A percentile compares a stretch with the other conserved stretches of the same genome.
Conservation (phyloP, 352 stramenopile genomes). For the Pythium pyrilobum region DNA sequence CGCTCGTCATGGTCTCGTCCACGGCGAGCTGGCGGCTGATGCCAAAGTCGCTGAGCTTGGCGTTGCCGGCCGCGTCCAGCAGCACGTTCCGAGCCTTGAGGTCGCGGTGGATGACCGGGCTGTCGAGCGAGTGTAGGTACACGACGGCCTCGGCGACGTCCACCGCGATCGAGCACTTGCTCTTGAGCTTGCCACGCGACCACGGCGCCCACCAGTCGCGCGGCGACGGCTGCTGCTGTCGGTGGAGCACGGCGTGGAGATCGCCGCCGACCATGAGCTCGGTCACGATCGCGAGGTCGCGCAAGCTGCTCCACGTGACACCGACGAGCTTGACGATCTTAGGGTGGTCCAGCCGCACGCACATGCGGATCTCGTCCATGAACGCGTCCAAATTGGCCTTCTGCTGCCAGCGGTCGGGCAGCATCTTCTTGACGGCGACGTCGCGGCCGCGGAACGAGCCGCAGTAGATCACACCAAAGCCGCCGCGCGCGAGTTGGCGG, state of each 20-base stretch:
- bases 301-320: slow-evolving; percentile 21
- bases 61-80: background rate
- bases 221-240: background rate
- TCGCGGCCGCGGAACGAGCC: background rate
- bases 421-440: slow-evolving; percentile 10
- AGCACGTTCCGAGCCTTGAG: slow-evolving; percentile 11
- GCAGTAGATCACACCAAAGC: background rate
- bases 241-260: slow-evolving; percentile 3
- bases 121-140: slow-evolving; percentile 13
- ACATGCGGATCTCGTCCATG: slow-evolving; percentile 28
- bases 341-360: slow-evolving; percentile 20
- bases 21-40: background rate
- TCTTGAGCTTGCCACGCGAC: background rate
- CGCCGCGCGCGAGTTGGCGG: background rate
- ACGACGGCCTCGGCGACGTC: slow-evolving; percentile 10
- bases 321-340: slow-evolving; percentile 25
- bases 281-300: slow-evolving; percentile 21
- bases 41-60: slow-evolving; percentile 14
- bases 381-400: slow-evolving; percentile 15
- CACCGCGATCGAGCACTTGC: slow-evolving; percentile 2
- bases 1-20: slow-evolving; percentile 17
- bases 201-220: background rate
- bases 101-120: slow-evolving; percentile 10
- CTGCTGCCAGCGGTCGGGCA: slow-evolving; percentile 8
- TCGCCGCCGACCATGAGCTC: slow-evolving; percentile 25